Conservation (phyloP, 2,329 filamentous ascomycete genomes). For the Talaromyces rugulosus region DNA sequence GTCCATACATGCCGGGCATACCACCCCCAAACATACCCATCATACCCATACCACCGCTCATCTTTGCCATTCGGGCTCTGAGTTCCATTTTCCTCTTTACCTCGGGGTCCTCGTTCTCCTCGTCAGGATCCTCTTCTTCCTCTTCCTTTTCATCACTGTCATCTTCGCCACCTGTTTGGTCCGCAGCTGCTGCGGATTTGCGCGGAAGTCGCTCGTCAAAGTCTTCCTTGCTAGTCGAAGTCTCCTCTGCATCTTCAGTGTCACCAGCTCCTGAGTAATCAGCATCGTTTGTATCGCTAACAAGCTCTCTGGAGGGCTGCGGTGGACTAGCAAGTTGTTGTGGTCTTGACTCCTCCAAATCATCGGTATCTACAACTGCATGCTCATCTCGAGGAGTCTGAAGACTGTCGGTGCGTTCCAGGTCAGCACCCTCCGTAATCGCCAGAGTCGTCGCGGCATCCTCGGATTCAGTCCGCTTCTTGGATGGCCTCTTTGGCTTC, state of each 20-base stretch:
- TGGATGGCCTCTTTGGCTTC: slow-evolving; percentile 71
- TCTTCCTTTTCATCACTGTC: slow-evolving; percentile 44
- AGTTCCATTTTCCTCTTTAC: slow-evolving; percentile 80
- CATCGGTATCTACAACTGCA: slow-evolving; percentile 27
- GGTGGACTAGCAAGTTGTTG: slow-evolving; percentile 28
- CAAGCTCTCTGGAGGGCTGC: slow-evolving; percentile 47
- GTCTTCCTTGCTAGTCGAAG: slow-evolving; percentile 69
- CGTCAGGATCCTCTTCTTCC: slow-evolving; percentile 56
- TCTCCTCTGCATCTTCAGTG: slow-evolving; percentile 58
- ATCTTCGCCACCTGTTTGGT: slow-evolving; percentile 37
- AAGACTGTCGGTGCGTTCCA: slow-evolving; percentile 28
- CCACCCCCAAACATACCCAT: slow-evolving; percentile 82
- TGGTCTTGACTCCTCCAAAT: slow-evolving; percentile 14
- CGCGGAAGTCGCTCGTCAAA: slow-evolving; percentile 54
- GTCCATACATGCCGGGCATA: slow-evolving; percentile 56
- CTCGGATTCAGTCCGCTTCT: slow-evolving; percentile 57
- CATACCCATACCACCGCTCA: slow-evolving; percentile 98
- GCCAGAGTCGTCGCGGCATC: slow-evolving; percentile 17
- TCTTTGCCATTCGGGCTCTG: slow-evolving; percentile 93
- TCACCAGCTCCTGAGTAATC: slow-evolving; percentile 62
- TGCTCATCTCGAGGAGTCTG: slow-evolving; percentile 30
- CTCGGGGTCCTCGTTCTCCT: slow-evolving; percentile 84
- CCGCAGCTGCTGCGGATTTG: slow-evolving; percentile 27
- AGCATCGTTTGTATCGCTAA: slow-evolving; percentile 62
- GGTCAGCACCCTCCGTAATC: slow-evolving; percentile 21